Percentiles rank a stretch among this genome's conserved stretches.
These are phyloP conservation scores for Phytophthora boehmeriae DNA, from an alignment of 352 stramenopile genomes.

Conservation along the genomic window DNA sequence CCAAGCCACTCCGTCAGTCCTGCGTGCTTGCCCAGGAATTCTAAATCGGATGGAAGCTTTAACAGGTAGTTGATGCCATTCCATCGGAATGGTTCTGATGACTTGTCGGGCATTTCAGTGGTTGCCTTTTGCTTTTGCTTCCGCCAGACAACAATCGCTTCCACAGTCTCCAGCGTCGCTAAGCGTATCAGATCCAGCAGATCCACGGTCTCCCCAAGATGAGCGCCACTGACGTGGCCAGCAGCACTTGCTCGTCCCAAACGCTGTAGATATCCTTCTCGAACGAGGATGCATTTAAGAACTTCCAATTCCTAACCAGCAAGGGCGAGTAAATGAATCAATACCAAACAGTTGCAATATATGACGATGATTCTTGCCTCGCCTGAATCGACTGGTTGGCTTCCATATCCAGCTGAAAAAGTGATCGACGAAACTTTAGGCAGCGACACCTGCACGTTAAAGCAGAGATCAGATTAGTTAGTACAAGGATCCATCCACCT, in stretches of 20 bases:
- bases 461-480: not conserved
- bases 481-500: not conserved
- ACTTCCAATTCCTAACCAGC: slow-evolving; percentile 79
- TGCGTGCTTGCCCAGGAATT: slow-evolving; percentile 87
- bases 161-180: slow-evolving; percentile 88
- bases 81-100: slow-evolving; percentile 73
- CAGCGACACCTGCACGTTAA: slow-evolving; percentile 27
- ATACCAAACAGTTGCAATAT: not conserved
- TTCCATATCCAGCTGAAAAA: slow-evolving; percentile 28
- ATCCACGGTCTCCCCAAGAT: slow-evolving; percentile 78
- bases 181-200: slow-evolving; percentile 88
- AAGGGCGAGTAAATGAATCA: not conserved
- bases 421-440: slow-evolving; percentile 48
- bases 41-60: slow-evolving; percentile 89
- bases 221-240: slow-evolving; percentile 48
- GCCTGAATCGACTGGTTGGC: slow-evolving; percentile 50
- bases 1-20: slow-evolving; percentile 84
- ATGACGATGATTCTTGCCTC: slow-evolving; percentile 38
- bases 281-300: slow-evolving; percentile 89
- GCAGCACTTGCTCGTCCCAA: slow-evolving; percentile 53
- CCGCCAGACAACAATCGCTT: slow-evolving; percentile 82
- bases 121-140: slow-evolving; percentile 35
- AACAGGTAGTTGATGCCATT: slow-evolving; percentile 93
- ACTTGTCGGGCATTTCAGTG: not conserved
- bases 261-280: slow-evolving; percentile 88